Evolutionary conservation across 1,139 yeast species (phyloP).

Genomic region (Kurtzmaniella quercitrusa): DNA sequence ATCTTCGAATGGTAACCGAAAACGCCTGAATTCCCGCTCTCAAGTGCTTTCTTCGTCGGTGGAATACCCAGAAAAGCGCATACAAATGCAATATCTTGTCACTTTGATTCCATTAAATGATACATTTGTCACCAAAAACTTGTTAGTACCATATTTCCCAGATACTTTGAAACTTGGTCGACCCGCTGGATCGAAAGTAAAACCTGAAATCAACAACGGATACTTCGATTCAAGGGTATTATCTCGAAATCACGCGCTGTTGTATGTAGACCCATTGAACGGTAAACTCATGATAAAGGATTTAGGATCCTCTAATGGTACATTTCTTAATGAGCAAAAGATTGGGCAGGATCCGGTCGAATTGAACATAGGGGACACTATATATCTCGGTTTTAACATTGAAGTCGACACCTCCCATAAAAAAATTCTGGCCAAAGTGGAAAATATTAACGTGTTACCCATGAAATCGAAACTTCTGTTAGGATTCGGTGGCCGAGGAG

Average conservation of each 20-base stretch:
- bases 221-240: slow-evolving; percentile 91
- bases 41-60: slow-evolving; percentile 7
- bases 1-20: slow-evolving; percentile 2
- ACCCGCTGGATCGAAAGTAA: slow-evolving; percentile 70
- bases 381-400: slow-evolving; percentile 90
- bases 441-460: slow-evolving; percentile 62
- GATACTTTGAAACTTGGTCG: slow-evolving; percentile 85
- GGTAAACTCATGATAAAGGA: slow-evolving; percentile 79
- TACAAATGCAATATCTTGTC: slow-evolving; percentile 47
- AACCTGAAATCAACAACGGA: slow-evolving; percentile 81
- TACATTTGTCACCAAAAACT: slow-evolving; percentile 75
- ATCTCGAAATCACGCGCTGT: slow-evolving; percentile 89
- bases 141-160: slow-evolving; percentile 78
- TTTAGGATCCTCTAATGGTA: slow-evolving; percentile 89
- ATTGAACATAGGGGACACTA: slow-evolving; percentile 68
- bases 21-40: slow-evolving; percentile 7
- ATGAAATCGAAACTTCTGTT: slow-evolving; percentile 13
- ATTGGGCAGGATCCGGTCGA: slow-evolving; percentile 63
- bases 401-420: slow-evolving; percentile 79
- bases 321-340: slow-evolving; percentile 77
- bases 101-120: slow-evolving; percentile 74
- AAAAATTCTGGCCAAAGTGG: slow-evolving; percentile 78
- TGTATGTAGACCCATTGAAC: slow-evolving; percentile 65
- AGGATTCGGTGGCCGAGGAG: not conserved
- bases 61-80: slow-evolving; percentile 22